Conservation (phyloP, 2,329 filamentous ascomycete genomes). For the Purpureocillium lavendulum region DNA sequence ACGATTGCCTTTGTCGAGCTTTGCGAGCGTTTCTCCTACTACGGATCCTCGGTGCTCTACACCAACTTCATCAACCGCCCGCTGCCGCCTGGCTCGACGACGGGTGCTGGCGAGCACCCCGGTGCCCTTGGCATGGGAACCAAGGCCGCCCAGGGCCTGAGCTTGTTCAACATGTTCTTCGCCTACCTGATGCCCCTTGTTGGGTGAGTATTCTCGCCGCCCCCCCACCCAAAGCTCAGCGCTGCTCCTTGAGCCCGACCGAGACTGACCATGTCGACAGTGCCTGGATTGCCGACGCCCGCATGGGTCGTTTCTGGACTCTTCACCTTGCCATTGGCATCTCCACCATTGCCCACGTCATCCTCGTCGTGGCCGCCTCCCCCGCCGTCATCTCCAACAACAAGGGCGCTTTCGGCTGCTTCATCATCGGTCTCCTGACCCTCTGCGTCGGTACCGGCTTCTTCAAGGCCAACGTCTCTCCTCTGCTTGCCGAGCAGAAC, state of each 20-base stretch:
- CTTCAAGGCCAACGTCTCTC: slow-evolving; percentile 74
- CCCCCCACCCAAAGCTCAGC: too few relatives aligned
- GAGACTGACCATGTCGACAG: slow-evolving; percentile 13
- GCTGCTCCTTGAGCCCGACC: too few relatives aligned
- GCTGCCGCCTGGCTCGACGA: slow-evolving; percentile 43
- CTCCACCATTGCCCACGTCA: slow-evolving; percentile 56
- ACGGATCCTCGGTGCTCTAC: slow-evolving; percentile 62
- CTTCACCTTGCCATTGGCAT: slow-evolving; percentile 60
- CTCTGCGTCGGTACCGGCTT: slow-evolving; percentile 62
- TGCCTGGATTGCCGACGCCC: slow-evolving; percentile 57
- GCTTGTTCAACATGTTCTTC: slow-evolving; percentile 52
- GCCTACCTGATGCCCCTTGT: slow-evolving; percentile 51
- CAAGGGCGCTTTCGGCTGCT: slow-evolving; percentile 52
- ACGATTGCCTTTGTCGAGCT: slow-evolving; percentile 66
- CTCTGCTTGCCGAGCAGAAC: slow-evolving; percentile 64
- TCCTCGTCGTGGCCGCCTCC: slow-evolving; percentile 57
- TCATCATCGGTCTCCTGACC: slow-evolving; percentile 55
- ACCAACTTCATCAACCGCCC: slow-evolving; percentile 55
- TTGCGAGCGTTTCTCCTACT: slow-evolving; percentile 72
- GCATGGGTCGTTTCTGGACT: slow-evolving; percentile 64
- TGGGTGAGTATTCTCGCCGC: slow-evolving; percentile 30
- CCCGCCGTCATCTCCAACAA: slow-evolving; percentile 52
- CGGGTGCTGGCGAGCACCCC: slow-evolving; percentile 35
- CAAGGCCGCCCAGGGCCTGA: slow-evolving; percentile 40
- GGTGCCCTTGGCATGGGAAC: slow-evolving; percentile 52